Evolutionary conservation across 75 land plant genomes (phyloP), one percentile per base, ranked within the genome.

Genomic region (Chamaecyparis obtusa): DNA sequence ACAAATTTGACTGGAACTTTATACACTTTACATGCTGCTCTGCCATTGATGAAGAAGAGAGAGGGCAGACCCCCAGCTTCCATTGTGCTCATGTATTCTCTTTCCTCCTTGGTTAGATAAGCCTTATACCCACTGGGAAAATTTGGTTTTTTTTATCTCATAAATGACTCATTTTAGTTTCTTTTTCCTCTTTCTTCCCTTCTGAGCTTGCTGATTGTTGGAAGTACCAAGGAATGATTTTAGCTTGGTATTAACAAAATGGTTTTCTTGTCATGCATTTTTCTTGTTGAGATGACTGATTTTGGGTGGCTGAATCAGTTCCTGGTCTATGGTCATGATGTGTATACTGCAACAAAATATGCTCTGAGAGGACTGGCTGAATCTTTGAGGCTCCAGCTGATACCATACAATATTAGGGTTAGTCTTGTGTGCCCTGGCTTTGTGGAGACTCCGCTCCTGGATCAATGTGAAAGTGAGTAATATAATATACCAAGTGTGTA

Each of bases 61-160:
- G 36, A 64, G 35, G 35, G 44, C 27, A 24, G 43, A 15, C 71
- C 55, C 41, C 86, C 91, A 21, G 36, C 30, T 11, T 89, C 91
- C 17, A 46, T 91, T 55, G 87, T 91, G 33, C 64, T 91, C 24
- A 43, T 89, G 60, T 69, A 91, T 64, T 91, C 92, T 33, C 54
- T 87, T 79, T 82, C 89, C 36, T 43, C 82, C 14, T 35, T 89
- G 86, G 90, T 89, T 72, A 32, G 76, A 10, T 72, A 32, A 33
- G 33, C 36, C 36, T 33, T 64, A 30, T 71, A 72, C 33, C 76
- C 76, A 72, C 4, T 72, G 1, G 16, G 36, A 30, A 72, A 72
- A 1, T 2, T 9, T 71, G 75, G 75, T n/a, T 71, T 10, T 9
- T 71, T 27, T 71, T 30, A 17, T 19, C 21, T 17, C 5, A 21